Conservation (phyloP, 352 stramenopile genomes). For the Globisporangium polare region DNA sequence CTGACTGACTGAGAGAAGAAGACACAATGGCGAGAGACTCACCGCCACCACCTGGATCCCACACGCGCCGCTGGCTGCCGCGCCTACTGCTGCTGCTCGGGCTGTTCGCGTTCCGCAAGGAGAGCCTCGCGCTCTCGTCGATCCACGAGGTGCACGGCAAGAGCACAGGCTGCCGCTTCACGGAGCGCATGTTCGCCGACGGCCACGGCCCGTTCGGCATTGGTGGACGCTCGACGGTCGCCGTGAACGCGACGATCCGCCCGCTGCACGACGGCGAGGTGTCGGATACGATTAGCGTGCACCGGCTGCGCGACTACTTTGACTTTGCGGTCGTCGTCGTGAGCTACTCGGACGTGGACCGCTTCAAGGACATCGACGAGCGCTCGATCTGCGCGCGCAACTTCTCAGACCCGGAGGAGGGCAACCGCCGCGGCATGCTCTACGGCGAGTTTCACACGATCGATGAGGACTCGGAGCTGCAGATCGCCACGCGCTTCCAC, state of each 20-base stretch:
- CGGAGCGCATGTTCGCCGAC: slow-evolving; percentile 81
- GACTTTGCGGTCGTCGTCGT: slow-evolving; percentile 67
- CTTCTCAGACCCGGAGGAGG: slow-evolving; percentile 38
- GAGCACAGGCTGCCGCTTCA: slow-evolving; percentile 57
- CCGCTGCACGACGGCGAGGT: slow-evolving; percentile 51
- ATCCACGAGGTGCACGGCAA: slow-evolving; percentile 58
- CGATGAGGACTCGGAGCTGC: slow-evolving; percentile 31
- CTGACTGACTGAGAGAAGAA: slow-evolving; percentile 3
- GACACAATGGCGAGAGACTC: background rate
- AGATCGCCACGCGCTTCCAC: slow-evolving; percentile 48
- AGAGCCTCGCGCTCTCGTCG: slow-evolving; percentile 36
- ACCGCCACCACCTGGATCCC: background rate
- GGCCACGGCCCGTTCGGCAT: slow-evolving; percentile 44
- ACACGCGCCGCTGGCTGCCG: slow-evolving; percentile 13
- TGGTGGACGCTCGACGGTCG: slow-evolving; percentile 41
- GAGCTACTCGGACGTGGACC: slow-evolving; percentile 51
- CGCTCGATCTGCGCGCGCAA: slow-evolving; percentile 55
- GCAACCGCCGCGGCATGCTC: slow-evolving; percentile 38
- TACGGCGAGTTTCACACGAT: slow-evolving; percentile 57
- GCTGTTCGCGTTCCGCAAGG: slow-evolving; percentile 21
- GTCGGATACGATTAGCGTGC: slow-evolving; percentile 62
- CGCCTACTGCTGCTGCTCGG: slow-evolving; percentile 26
- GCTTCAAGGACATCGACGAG: slow-evolving; percentile 43
- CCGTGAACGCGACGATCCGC: slow-evolving; percentile 44
- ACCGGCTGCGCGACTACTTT: slow-evolving; percentile 73